Conservation (phyloP, 495 filamentous ascomycete genomes). For the Hapsidospora chrysogenum region DNA sequence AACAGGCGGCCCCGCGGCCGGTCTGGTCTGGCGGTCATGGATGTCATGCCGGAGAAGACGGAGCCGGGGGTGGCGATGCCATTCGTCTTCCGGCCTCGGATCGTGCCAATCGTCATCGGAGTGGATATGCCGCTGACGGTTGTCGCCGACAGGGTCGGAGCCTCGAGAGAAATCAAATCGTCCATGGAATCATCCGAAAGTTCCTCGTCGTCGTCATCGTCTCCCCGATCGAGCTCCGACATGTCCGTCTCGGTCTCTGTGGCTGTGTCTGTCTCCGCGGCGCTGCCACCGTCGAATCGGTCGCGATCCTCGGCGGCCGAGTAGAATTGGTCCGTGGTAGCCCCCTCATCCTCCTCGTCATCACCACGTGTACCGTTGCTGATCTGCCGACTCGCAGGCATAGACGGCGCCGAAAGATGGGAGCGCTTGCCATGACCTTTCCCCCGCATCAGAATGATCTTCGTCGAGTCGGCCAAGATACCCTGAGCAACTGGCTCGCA, state of each 20-base stretch:
- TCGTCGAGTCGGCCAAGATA: constrained; percentile 48
- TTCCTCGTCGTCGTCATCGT: constrained; percentile 32
- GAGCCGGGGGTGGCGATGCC: constrained; percentile 65
- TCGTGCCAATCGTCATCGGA: constrained; percentile 38
- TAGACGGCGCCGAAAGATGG: constrained; percentile 12
- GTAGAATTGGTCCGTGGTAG: constrained; percentile 74
- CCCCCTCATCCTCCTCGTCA: constrained; percentile 57
- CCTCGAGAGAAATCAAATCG: constrained; percentile 68
- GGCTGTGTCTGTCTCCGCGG: constrained; percentile 23
- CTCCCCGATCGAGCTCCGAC: constrained; percentile 40
- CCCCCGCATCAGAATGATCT: constrained; percentile 46
- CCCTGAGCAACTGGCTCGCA: constrained; percentile 75
- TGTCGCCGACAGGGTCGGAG: constrained; percentile 56
- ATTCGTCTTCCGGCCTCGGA: constrained; percentile 38
- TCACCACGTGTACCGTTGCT: constrained; percentile 32
- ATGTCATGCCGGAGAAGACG: constrained; percentile 70
- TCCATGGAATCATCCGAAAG: constrained; percentile 62
- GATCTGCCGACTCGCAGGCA: constrained; percentile 19
- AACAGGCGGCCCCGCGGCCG: constrained; percentile 44
- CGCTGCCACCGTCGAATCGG: constrained; percentile 21
- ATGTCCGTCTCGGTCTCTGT: constrained; percentile 43
- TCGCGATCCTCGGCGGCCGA: constrained; percentile 66
- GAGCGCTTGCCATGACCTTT: constrained; percentile 30
- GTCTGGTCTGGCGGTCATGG: constrained; percentile 54
- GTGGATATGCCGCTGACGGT: constrained; percentile 52